A percentile compares a stretch with the other conserved stretches of the same genome.
These are phyloP conservation scores for Zygotorulaspora florentina DNA, from an alignment of 805 yeast genomes.

Conservation along the genomic window DNA sequence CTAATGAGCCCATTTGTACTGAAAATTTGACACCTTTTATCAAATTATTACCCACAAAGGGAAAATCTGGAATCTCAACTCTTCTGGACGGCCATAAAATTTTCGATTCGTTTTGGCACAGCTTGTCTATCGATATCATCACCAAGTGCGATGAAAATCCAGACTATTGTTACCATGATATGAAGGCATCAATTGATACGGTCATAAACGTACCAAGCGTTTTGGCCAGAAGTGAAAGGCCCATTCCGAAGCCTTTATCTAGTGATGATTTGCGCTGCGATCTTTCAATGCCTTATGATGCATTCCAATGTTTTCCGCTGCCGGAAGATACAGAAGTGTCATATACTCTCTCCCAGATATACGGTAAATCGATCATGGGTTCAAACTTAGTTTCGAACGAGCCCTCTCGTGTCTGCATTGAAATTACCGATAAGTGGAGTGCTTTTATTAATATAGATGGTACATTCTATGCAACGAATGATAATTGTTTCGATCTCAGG, in stretches of 20 bases:
- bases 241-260: conserved; percentile 76
- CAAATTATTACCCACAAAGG: conserved; percentile 86
- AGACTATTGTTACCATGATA: conserved; percentile 43
- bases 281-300: conserved; percentile 49
- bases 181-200: conserved; percentile 65
- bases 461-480: conserved; percentile 30
- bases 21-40: conserved; percentile 93
- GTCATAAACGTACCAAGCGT: conserved; percentile 69
- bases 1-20: conserved; percentile 94
- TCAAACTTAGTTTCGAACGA: conserved; percentile 52
- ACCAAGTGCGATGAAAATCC: conserved; percentile 45
- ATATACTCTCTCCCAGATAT: conserved; percentile 60
- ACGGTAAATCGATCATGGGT: conserved; percentile 65
- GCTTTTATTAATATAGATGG: conserved; percentile 34
- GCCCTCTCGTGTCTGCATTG: conserved; percentile 39
- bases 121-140: conserved; percentile 78
- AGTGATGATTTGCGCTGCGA: conserved; percentile 76
- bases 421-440: conserved; percentile 47
- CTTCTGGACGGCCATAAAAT: conserved; percentile 85
- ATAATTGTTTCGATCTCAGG: conserved; percentile 38
- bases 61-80: conserved; percentile 81
- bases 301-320: conserved; percentile 75
- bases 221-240: conserved; percentile 55
- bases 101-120: conserved; percentile 91
- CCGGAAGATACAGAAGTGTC: conserved; percentile 44